A percentile compares a stretch with the other conserved stretches of the same genome.
Conservation (phyloP, 2,329 filamentous ascomycete species). For the Acrocalymma vagum region DNA sequence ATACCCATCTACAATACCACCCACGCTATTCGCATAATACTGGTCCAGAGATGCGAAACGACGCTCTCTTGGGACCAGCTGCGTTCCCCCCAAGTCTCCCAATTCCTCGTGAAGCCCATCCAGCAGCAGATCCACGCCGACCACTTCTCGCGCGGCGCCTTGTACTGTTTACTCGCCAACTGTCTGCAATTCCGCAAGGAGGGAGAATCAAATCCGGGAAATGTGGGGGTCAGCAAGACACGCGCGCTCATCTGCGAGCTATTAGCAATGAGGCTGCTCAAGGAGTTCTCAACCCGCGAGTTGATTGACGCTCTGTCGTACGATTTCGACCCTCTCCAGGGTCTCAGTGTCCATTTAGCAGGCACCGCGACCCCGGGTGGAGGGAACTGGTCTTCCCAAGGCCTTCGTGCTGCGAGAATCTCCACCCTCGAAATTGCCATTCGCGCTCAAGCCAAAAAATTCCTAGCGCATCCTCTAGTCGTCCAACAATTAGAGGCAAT, state of each 20-base stretch:
- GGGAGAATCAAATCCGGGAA: constrained; percentile 80
- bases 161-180: constrained; percentile 93
- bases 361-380: constrained; percentile 34
- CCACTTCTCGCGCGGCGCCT: constrained; percentile 84
- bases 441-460: constrained; percentile 89
- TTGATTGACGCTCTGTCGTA: constrained; percentile 94
- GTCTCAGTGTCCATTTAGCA: constrained; percentile 65
- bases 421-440: constrained; percentile 95
- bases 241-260: constrained; percentile 90
- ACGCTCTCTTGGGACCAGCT: constrained; percentile 94
- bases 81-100: constrained; percentile 92
- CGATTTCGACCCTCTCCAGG: constrained; percentile 92
- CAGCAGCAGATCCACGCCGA: constrained; percentile 85
- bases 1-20: constrained; percentile 91
- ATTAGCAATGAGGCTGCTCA: constrained; percentile 85
- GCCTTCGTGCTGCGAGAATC: constrained; percentile 72
- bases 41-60: constrained; percentile 87
- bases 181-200: constrained; percentile 94
- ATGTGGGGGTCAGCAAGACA: constrained; percentile 83
- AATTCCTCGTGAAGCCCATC: constrained; percentile 95
- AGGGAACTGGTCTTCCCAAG: constrained; percentile 31
- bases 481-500: constrained; percentile 96
- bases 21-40: constrained; percentile 85
- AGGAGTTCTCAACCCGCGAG: constrained; percentile 88
- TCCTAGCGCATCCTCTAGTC: constrained; percentile 88